These are phyloP conservation scores for Fraxinus sp. DNA, from an alignment of 305 asterid species.

Conservation along the genomic window DNA sequence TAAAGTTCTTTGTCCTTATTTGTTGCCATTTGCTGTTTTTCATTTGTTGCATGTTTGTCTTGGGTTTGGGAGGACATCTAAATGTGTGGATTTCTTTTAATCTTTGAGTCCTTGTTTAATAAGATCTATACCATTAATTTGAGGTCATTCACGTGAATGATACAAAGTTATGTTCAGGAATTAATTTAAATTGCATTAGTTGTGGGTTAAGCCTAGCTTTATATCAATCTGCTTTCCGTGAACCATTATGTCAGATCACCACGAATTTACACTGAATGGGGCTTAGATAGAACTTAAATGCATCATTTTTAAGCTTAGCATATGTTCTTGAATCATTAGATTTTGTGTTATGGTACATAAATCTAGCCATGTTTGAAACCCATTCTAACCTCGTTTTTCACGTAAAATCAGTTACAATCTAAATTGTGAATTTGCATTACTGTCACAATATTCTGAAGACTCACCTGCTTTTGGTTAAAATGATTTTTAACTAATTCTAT, in stretches of 20 bases:
- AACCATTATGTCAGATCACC: neutral
- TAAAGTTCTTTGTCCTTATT: neutral
- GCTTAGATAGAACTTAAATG: neutral
- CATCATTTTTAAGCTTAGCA: neutral
- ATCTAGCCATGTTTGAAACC: neutral
- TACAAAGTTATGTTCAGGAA: neutral
- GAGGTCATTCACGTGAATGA: neutral
- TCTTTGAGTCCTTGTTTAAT: constrained; percentile 3
- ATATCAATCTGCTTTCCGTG: neutral
- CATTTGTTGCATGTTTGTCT: neutral
- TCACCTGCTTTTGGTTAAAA: neutral
- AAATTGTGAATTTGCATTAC: neutral
- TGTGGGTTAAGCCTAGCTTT: neutral
- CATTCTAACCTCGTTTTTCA: neutral
- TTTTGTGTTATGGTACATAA: neutral
- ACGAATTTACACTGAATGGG: neutral
- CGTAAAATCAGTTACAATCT: neutral
- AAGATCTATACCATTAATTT: neutral
- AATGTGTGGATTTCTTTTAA: neutral
- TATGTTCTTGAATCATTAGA: neutral
- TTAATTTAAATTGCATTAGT: neutral
- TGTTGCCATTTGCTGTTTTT: neutral
- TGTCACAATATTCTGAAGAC: neutral
- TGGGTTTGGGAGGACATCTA: constrained; percentile 13
- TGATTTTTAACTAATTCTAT: neutral